Evolutionary conservation across 495 filamentous ascomycete species (phyloP).

Genomic region (Penicillium salamii): DNA sequence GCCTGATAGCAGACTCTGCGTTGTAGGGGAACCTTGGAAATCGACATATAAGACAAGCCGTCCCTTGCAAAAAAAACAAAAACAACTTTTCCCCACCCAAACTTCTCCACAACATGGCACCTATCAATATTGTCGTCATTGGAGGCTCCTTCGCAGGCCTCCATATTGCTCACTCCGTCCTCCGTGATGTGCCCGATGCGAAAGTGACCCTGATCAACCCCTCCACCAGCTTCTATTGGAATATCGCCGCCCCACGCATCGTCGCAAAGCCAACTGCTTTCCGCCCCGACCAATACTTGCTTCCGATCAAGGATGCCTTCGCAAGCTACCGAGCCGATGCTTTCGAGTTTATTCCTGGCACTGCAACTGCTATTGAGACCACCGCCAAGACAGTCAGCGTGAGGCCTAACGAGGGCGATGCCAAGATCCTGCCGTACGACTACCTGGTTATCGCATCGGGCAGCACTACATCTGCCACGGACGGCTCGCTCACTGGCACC

Average conservation of each 20-base stretch:
- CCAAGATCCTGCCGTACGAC: conserved; percentile 44
- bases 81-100: not conserved
- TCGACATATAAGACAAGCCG: conserved; percentile 11
- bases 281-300: conserved; percentile 38
- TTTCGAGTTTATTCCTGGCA: conserved; percentile 58
- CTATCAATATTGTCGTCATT: conserved; percentile 54
- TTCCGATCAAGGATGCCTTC: conserved; percentile 51
- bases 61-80: conserved; percentile 1
- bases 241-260: conserved; percentile 48
- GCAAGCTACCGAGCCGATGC: conserved; percentile 39
- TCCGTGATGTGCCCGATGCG: conserved; percentile 46
- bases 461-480: conserved; percentile 43
- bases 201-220: conserved; percentile 58
- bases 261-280: conserved; percentile 42
- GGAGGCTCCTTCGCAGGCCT: conserved; percentile 62
- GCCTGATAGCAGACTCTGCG: not conserved
- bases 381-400: conserved; percentile 42
- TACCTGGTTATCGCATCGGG: conserved; percentile 54
- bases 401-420: conserved; percentile 19
- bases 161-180: conserved; percentile 55
- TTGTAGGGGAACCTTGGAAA: not conserved
- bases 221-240: conserved; percentile 51
- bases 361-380: conserved; percentile 48
- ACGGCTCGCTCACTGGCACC: conserved; percentile 29
- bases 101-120: conserved; percentile 15